These are phyloP conservation scores for Millerozyma acaciae DNA, from an alignment of 805 yeast species.

Conservation along the genomic window DNA sequence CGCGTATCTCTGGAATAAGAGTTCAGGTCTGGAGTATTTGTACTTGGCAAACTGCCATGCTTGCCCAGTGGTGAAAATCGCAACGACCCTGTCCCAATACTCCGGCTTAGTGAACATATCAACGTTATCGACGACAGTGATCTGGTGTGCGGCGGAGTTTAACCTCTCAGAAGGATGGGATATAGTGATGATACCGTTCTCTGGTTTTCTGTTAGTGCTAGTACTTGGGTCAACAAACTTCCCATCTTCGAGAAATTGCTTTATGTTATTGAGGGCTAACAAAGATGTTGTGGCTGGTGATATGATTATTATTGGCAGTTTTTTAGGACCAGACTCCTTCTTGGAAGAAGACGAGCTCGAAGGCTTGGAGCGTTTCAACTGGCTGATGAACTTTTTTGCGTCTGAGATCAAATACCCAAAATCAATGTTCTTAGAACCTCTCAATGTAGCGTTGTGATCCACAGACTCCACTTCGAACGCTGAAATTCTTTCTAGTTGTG, in stretches of 20 bases:
- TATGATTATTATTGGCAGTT: constrained; percentile 42
- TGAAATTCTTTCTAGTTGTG: constrained; percentile 45
- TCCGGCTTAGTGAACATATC: constrained; percentile 84
- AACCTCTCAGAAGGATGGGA: constrained; percentile 54
- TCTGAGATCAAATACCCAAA: constrained; percentile 68
- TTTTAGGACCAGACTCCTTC: constrained; percentile 19
- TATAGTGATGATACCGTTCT: constrained; percentile 44
- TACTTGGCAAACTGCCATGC: constrained; percentile 93
- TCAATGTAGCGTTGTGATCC: constrained; percentile 56
- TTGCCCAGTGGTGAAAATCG: constrained; percentile 95
- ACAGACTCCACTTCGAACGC: constrained; percentile 47
- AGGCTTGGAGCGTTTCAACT: constrained; percentile 35
- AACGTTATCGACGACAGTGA: constrained; percentile 82
- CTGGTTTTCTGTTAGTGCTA: constrained; percentile 20
- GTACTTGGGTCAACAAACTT: constrained; percentile 54
- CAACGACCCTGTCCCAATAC: constrained; percentile 96
- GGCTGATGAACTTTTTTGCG: constrained; percentile 54
- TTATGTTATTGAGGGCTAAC: constrained; percentile 36
- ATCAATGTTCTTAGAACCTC: constrained; percentile 65
- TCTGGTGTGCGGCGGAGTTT: constrained; percentile 49
- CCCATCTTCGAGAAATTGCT: constrained; percentile 62
- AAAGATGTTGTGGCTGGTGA: constrained; percentile 44
- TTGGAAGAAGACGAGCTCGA: constrained; percentile 7
- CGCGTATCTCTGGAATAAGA: constrained; percentile 73
- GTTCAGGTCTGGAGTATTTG: constrained; percentile 76